These are phyloP conservation scores for Myochromella boudieri DNA, from an alignment of 768 basidiomycete genomes.

Conservation along the genomic window DNA sequence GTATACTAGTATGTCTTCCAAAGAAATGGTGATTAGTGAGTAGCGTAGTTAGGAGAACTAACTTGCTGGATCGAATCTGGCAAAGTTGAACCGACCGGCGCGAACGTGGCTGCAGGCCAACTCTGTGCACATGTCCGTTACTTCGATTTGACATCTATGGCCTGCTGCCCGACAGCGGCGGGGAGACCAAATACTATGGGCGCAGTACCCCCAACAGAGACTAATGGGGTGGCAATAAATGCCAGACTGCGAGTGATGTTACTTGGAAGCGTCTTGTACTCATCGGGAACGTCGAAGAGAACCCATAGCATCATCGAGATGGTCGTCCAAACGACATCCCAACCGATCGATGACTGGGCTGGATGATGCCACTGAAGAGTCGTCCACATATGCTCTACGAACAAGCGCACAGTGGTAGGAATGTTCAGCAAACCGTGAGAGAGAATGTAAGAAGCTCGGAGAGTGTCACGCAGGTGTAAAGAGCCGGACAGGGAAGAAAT, in stretches of 20 bases:
- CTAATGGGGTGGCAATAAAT: not conserved
- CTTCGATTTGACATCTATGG: not conserved
- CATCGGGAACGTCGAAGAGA: not conserved
- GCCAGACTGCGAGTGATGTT: not conserved
- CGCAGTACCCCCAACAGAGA: not conserved
- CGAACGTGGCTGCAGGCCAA: too few relatives aligned
- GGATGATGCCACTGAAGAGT: constrained; percentile 55
- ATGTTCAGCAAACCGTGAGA: not conserved
- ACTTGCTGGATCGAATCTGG: too few relatives aligned
- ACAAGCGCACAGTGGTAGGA: constrained; percentile 20
- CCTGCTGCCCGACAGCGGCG: not conserved
- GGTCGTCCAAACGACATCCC: constrained; percentile 62
- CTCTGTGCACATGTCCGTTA: too few relatives aligned
- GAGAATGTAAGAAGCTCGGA: not conserved
- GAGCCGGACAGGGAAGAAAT: constrained; percentile 3
- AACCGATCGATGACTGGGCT: constrained; percentile 63
- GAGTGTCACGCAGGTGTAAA: constrained; percentile 2
- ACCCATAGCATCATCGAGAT: constrained; percentile 41
- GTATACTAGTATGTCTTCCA: too few relatives aligned
- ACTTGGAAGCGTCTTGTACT: not conserved
- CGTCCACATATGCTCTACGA: constrained; percentile 26
- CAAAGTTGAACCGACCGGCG: too few relatives aligned
- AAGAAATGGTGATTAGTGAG: too few relatives aligned
- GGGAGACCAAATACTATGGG: not conserved
- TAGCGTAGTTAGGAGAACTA: too few relatives aligned